Base-by-base conservation (phyloP, 805 yeast genomes). In the Sungouiozyma intestinalis region DNA sequence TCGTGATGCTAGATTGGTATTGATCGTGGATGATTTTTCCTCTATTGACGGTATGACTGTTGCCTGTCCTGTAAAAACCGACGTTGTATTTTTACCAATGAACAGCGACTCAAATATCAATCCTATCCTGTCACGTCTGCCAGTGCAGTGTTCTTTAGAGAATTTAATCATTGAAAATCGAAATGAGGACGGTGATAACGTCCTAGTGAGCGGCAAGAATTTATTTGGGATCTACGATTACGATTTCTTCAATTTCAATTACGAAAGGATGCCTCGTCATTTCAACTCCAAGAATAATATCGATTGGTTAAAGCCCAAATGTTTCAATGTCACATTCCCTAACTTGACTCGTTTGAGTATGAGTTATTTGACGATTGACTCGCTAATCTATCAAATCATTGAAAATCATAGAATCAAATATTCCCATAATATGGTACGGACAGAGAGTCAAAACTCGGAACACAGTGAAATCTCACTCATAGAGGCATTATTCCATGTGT, bases 321-420 rank as follows among this genome's bases (percentile, higher is more conserved):
- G 47, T 38, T 40, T 42, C 15, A 45, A 46, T 36, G 41, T 50
- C 3, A 39, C 46, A 4, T 48, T 55, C 16, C 52, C 55, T 4
- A 38, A 43, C 15, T 39, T 49, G 2, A 31, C 20, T 9, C 39
- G 38, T 8, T 29, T 55, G 16, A 34, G 42, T 15, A 44, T 54
- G 38, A 43, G 49, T 40, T 53, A 53, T 33, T 39, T 52, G 40
- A 47, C 55, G 3, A 35, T 53, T 5, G 58, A 54, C 39, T 39
- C 49, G 4, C 52, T 52, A 18, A 47, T 53, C 7, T 49, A 46
- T 35, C 39, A 42, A 6, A 40, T 50, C n/a, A 24, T 42, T 15
- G 43, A 37, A 36, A 42, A 24, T 17, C 42, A 44, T 35, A 31
- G 37, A 16, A 33, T 31, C 16, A 17, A n/a, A 33, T 34, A 33